Evolutionary conservation across 495 filamentous ascomycete genomes (phyloP), one percentile per base, ranked within the genome.

Genomic region (Penicillium malachiteum): DNA sequence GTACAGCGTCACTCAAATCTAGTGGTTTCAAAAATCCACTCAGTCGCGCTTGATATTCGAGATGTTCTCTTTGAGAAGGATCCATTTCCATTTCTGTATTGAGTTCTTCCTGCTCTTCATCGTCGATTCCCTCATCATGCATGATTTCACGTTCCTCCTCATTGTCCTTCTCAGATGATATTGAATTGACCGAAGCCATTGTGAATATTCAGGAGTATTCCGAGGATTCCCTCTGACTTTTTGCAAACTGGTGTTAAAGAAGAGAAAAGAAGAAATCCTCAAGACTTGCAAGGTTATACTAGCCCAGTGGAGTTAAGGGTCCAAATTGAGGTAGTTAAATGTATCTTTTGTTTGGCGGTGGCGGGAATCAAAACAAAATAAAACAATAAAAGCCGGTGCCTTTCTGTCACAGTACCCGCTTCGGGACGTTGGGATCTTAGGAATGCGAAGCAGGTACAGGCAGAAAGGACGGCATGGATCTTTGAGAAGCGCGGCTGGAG

Each of bases 1-100:
- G 76, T 34, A 76, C 73, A 10, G 66, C 68, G 52, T 78, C 77
- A 44, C 76, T 72, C 26, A 77, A 56, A 16, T 48, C 55, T 9
- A 79, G 48, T 5, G 77, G 75, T 13, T 66, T 59, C 35, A 79
- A 42, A n/a, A 78, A 77, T 0, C 69, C 65, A 49, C 74, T 67
- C 18, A 79, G 53, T 48, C 54, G 66, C 10, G 69, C 64, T 45
- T 71, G 54, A 54, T 68, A 58, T 48, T 65, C 71, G 46, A 71
- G 51, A 32, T 66, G 51, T 64, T 70, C 69, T 53, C 59, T 52
- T 57, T 71, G 65, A 1, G 59, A 52, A 16, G 70, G 63, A 44
- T 76, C 67, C 48, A 70, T 39, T 44, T 76, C 67, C 48, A 70
- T 39, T 44, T 72, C 71, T 10, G 61, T 58, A 33, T 48, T 64